Base-by-base conservation (phyloP, 176 grass and related monocot species). In the Oryza coarctata region DNA sequence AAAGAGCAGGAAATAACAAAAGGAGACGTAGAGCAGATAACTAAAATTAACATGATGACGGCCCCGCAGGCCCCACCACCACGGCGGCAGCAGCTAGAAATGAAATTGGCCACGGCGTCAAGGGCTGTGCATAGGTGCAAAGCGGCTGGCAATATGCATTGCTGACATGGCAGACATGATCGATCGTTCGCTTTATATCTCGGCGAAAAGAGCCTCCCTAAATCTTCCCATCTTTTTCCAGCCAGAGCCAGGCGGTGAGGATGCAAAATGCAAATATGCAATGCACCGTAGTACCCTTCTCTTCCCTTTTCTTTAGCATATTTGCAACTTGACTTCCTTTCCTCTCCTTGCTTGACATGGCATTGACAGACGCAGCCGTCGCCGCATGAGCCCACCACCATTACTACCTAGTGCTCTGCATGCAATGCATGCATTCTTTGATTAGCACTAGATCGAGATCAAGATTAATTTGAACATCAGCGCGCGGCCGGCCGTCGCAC, bases 81-180 rank as follows among this genome's bases (percentile, higher is more conserved):
- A 44, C 36, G 3, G 39, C 30, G 11, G 13, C 40, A 49, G 20
- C 65, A 30, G 10, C 65, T 0, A 62, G 22, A 27, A 77, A 44
- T 17, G 74, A 70, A 41, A 22, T 61, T 57, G 58, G 15, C 68
- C 68, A 32, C 47, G 47, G 30, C 6, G n/a, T 22, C 7, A 12
- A 23, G 11, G 35, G 20, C 14, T 5, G 10, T n/a, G 50, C 50
- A 20, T 55, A 55, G 18, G 50, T 43, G 50, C 44, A 80, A 80
- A 80, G 77, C 64, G 30, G 20, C 23, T n/a, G 29, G 68, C 77
- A 18, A 40, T 50, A 73, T 75, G 81, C 86, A 79, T 80, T 73
- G 81, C 82, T 82, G 78, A 85, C 82, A 71, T 65, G 87, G 82
- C 82, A 81, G 22, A 65, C 77, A 49, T 84, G 67, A 66, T 71